Evolutionary conservation across 2,329 filamentous ascomycete species (phyloP), one percentile per base, ranked within the genome.

Genomic region (Microsporum ferrugineum): DNA sequence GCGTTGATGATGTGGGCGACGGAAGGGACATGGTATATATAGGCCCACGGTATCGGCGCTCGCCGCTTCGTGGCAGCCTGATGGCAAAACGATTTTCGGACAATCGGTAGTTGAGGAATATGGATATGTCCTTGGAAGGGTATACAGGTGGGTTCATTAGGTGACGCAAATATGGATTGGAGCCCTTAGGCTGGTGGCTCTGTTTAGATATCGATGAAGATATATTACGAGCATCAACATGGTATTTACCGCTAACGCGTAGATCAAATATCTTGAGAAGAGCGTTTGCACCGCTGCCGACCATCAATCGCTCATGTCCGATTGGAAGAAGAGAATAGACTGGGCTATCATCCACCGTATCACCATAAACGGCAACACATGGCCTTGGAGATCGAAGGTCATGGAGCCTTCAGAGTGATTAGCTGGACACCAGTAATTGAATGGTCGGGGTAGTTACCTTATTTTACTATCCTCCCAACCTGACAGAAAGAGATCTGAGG

Each of bases 201-300:
- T 12, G 57, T 51, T 27, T 49, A n/a, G n/a, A 62, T 60, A 10
- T 45, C 31, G 23, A 65, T 68, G 31, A n/a, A 36, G 51, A 36
- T 34, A 1, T 31, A 71, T 65, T 27, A 72, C 66, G 7, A 68
- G 67, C 41, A 73, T 72, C 59, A 62, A 70, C 0, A 29, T 41
- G 36, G 65, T 74, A 75, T 12, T 64, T 66, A 27, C 68, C 72
- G n/a, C 67, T 66, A 62, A 66, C 62, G 29, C 84, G 81, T 49
- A 87, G 68, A 65, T 87, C 84, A 65, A 84, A 87, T 3, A 85
- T 73, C 65, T 86, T 86, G 51, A 87, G 71, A 58, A 85, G 75
- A 51, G 78, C 80, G 68, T 86, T 81, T 57, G 79, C 76, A 2
- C 79, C 79, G 1, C 79, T 78, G 29, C 84, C 84, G 8, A 79